Conservation (phyloP, 805 yeast species). For the Lachancea dasiensis region DNA sequence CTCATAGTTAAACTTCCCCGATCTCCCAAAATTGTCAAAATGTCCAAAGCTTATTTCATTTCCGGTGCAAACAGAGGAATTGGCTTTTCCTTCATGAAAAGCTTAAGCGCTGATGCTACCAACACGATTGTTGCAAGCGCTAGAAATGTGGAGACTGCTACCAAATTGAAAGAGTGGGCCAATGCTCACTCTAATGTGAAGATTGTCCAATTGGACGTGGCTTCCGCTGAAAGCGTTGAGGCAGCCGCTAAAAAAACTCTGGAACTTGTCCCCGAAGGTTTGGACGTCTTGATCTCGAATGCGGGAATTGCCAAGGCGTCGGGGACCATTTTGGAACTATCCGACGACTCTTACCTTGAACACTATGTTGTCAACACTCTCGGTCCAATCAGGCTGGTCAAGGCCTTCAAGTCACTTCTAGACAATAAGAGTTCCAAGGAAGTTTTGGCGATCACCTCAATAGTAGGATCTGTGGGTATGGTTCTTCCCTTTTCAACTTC, state of each 20-base stretch:
- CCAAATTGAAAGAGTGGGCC: constrained; percentile 17
- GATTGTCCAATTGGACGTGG: constrained; percentile 21
- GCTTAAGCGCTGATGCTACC: constrained; percentile 14
- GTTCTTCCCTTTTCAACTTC: constrained; percentile 16
- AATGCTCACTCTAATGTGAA: constrained; percentile 15
- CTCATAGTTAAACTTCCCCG: no score
- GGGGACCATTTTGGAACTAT: constrained; percentile 18
- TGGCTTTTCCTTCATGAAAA: constrained; percentile 30
- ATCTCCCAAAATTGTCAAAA: no score
- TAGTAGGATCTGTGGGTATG: constrained; percentile 22
- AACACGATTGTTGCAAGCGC: constrained; percentile 20
- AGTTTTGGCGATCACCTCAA: constrained; percentile 27
- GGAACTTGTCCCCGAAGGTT: constrained; percentile 15
- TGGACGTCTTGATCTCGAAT: constrained; percentile 30
- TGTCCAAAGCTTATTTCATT: constrained; percentile 26
- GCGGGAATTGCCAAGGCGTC: constrained; percentile 24
- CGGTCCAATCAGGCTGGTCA: constrained; percentile 13
- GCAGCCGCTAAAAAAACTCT: constrained; percentile 14
- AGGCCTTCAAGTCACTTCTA: constrained; percentile 20
- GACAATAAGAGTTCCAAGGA: constrained; percentile 18
- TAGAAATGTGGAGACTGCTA: constrained; percentile 13
- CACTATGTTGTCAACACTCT: constrained; percentile 13
- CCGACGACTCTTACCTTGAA: constrained; percentile 8
- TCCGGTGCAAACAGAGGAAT: constrained; percentile 37
- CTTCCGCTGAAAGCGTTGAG: constrained; percentile 18